These are phyloP conservation scores for Flueggea neowawraea DNA, from an alignment of 441 rosid species.

Conservation along the genomic window DNA sequence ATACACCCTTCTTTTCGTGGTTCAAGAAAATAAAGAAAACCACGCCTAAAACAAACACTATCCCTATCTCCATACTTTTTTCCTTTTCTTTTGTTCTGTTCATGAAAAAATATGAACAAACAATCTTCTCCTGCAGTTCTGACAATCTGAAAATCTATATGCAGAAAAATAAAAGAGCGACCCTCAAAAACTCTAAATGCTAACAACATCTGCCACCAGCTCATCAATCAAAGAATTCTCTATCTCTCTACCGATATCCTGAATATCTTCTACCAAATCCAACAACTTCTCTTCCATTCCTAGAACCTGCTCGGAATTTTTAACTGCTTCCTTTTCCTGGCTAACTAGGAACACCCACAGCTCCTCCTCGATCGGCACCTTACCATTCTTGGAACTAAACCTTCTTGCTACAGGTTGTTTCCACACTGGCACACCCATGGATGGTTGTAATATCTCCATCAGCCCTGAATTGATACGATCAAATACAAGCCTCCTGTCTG, in stretches of 20 bases:
- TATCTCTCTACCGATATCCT: slow-evolving; percentile 53
- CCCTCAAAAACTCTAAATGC: slow-evolving; percentile 7
- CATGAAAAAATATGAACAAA: not conserved
- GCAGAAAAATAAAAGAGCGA: not conserved
- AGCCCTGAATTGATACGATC: slow-evolving; percentile 58
- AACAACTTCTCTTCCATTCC: slow-evolving; percentile 52
- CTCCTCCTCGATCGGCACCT: slow-evolving; percentile 41
- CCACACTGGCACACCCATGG: slow-evolving; percentile 33
- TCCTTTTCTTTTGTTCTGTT: not conserved
- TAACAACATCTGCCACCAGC: slow-evolving; percentile 53
- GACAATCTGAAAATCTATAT: not conserved
- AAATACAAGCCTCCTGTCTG: slow-evolving; percentile 69
- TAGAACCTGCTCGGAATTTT: slow-evolving; percentile 35
- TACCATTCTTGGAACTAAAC: slow-evolving; percentile 21
- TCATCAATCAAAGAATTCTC: slow-evolving; percentile 67
- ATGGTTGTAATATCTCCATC: slow-evolving; percentile 39
- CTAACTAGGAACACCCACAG: slow-evolving; percentile 41
- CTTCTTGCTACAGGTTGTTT: slow-evolving; percentile 44
- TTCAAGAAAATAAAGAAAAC: not conserved
- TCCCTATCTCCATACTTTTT: not conserved
- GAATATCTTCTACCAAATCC: slow-evolving; percentile 53
- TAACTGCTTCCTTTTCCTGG: slow-evolving; percentile 43
- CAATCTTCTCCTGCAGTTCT: not conserved
- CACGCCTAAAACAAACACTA: not conserved
- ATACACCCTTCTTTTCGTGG: slow-evolving; percentile 6